Evolutionary conservation across 2,329 filamentous ascomycete genomes (phyloP).

Genomic region (Colletotrichum simmondsii): DNA sequence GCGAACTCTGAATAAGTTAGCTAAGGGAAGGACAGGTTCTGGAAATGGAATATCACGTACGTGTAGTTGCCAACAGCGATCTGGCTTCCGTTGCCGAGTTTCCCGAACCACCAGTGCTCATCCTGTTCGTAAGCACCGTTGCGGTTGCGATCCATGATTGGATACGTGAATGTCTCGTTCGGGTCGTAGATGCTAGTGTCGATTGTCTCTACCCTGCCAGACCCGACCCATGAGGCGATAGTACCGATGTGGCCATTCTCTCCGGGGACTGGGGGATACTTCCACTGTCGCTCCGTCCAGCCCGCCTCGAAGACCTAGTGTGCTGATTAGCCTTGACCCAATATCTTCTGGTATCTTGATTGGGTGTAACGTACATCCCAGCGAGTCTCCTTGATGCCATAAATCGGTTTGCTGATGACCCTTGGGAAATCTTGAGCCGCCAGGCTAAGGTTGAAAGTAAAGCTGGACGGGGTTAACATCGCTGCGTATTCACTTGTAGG

Average conservation of each 20-base stretch:
- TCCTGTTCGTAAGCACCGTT: conserved; percentile 7
- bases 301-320: conserved; percentile 48
- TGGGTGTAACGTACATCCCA: conserved; percentile 31
- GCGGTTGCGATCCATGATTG: conserved; percentile 36
- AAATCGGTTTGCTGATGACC: conserved; percentile 33
- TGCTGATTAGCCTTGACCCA: background rate
- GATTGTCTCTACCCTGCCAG: conserved; percentile 31
- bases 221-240: conserved; percentile 40
- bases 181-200: conserved; percentile 37
- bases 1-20: too few species aligned
- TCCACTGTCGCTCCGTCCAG: conserved; percentile 54
- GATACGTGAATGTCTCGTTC: conserved; percentile 40
- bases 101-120: conserved; percentile 55
- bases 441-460: conserved; percentile 71
- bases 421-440: conserved; percentile 48
- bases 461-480: conserved; percentile 40
- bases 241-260: conserved; percentile 54
- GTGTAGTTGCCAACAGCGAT: conserved; percentile 54
- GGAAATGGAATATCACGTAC: conserved; percentile 36
- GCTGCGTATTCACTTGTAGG: too few species aligned
- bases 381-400: conserved; percentile 36
- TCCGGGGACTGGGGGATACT: conserved; percentile 52
- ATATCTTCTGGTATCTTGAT: too few species aligned
- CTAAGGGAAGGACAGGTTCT: too few species aligned
- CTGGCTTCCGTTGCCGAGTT: conserved; percentile 52